These are phyloP conservation scores for Penicillium sp. DNA, from an alignment of 2,329 filamentous ascomycete species.

Conservation along the genomic window DNA sequence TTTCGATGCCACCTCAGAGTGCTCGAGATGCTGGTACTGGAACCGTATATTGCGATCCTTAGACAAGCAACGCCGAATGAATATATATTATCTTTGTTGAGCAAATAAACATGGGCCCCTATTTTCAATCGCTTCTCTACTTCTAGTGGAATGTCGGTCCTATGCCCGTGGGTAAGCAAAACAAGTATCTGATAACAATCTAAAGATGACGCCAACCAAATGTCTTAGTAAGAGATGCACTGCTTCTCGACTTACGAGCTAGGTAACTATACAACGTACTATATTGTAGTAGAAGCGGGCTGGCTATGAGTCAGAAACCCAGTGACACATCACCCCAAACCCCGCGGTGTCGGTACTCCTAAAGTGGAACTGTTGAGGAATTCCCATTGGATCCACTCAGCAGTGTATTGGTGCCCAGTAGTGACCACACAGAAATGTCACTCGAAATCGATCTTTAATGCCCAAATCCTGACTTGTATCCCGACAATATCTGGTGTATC, in stretches of 20 bases:
- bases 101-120: background rate
- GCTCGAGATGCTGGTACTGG: background rate
- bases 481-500: background rate
- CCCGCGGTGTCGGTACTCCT: background rate
- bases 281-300: background rate
- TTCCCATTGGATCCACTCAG: constrained; percentile 1
- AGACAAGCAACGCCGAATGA: no score
- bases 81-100: no score
- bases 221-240: background rate
- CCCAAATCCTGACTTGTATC: background rate
- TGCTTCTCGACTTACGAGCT: background rate
- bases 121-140: background rate
- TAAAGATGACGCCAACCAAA: background rate
- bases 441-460: background rate
- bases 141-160: background rate
- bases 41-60: no score
- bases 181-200: background rate
- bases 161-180: background rate
- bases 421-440: background rate
- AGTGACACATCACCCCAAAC: background rate
- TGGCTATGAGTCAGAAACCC: background rate
- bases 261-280: no score
- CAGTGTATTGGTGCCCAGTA: background rate
- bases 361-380: background rate
- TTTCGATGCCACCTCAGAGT: constrained; percentile 5